phyloP scores from a whole-genome alignment of 2,329 filamentous ascomycete genomes.

The Aspergillus japonicus region DNA sequence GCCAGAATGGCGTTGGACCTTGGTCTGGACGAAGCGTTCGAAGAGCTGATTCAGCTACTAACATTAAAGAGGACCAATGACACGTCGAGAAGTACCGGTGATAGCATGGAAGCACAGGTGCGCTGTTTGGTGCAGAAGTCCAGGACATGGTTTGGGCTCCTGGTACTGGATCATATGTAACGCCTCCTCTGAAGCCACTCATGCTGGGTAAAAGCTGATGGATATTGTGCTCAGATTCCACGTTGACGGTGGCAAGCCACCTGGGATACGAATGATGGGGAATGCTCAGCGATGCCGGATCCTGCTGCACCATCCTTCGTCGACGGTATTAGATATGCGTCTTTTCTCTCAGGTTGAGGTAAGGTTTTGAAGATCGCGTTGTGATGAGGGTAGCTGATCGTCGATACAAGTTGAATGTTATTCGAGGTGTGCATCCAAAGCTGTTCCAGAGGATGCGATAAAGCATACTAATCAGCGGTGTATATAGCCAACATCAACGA shows the following conservation, averaged over 20 bases:
- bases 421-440: conserved; percentile 31
- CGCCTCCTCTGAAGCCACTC: background rate
- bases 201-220: conserved; percentile 6
- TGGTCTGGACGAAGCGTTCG: conserved; percentile 46
- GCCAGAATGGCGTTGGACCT: conserved; percentile 53
- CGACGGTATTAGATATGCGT: conserved; percentile 51
- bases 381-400: conserved; percentile 3
- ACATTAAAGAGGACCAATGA: conserved; percentile 26
- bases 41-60: conserved; percentile 36
- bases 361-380: background rate
- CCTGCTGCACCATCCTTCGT: conserved; percentile 44
- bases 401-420: conserved; percentile 39
- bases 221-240: conserved; percentile 30
- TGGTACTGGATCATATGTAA: conserved; percentile 53
- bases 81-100: conserved; percentile 12
- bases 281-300: conserved; percentile 47
- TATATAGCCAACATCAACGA: conserved; percentile 39
- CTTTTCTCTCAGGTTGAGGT: conserved; percentile 54
- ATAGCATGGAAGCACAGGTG: conserved; percentile 24
- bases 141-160: conserved; percentile 54
- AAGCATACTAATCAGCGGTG: background rate
- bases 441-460: background rate
- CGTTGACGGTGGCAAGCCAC: conserved; percentile 48
- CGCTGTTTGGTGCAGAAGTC: conserved; percentile 43
- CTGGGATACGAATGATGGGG: conserved; percentile 39